Percentiles rank a stretch among this genome's conserved stretches.
Conservation (phyloP, 2,329 filamentous ascomycete genomes). For the Aspergillus neotritici region DNA sequence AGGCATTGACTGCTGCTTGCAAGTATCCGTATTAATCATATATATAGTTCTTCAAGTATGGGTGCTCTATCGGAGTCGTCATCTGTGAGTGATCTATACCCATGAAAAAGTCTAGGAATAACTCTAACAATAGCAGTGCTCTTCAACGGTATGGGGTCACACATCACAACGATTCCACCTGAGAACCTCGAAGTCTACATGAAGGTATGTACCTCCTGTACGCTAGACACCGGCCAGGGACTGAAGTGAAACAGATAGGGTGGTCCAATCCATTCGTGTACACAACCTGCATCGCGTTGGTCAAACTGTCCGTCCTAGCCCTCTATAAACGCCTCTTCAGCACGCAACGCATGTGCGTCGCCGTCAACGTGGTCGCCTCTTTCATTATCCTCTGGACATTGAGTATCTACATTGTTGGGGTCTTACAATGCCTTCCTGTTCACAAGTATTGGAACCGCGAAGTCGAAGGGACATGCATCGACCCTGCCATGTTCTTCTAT, state of each 20-base stretch:
- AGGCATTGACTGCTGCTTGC: background rate
- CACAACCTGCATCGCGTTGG: slow-evolving; percentile 17
- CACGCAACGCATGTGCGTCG: slow-evolving; percentile 15
- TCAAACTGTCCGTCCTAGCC: slow-evolving; percentile 26
- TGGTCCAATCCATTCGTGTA: slow-evolving; percentile 27
- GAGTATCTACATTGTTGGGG: slow-evolving; percentile 16
- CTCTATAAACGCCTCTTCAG: slow-evolving; percentile 27
- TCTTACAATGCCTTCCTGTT: slow-evolving; percentile 22
- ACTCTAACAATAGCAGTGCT: slow-evolving; percentile 13
- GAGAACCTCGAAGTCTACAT: slow-evolving; percentile 21
- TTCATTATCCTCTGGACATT: slow-evolving; percentile 22
- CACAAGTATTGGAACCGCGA: slow-evolving; percentile 23
- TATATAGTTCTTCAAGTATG: slow-evolving; percentile 24
- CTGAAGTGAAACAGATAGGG: slow-evolving; percentile 17
- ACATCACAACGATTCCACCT: slow-evolving; percentile 22
- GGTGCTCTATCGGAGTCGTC: slow-evolving; percentile 23
- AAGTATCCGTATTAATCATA: background rate
- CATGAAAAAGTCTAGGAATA: background rate
- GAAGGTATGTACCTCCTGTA: slow-evolving; percentile 14
- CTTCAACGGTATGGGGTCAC: slow-evolving; percentile 24
- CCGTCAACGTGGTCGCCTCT: slow-evolving; percentile 15
- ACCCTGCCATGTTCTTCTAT: slow-evolving; percentile 23
- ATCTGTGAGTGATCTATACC: slow-evolving; percentile 16
- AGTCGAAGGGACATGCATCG: slow-evolving; percentile 22
- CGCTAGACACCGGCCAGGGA: background rate